These are phyloP conservation scores for Kwoniella bestiolae DNA, from an alignment of 768 basidiomycete genomes.

Conservation along the genomic window DNA sequence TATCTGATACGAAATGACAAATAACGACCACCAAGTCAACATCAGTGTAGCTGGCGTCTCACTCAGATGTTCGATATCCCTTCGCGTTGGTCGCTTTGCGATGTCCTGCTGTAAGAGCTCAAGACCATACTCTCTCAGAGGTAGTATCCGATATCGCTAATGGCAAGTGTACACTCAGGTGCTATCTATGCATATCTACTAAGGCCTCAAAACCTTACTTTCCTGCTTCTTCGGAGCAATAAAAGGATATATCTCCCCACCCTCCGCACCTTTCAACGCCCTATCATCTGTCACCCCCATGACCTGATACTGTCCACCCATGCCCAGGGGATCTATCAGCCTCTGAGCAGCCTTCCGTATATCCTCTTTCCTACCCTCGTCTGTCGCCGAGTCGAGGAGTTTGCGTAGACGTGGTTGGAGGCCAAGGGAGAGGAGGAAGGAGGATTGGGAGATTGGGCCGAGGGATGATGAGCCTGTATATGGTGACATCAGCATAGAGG, in stretches of 20 bases:
- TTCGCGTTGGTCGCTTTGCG: no score
- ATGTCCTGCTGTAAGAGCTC: no score
- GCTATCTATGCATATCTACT: neutral
- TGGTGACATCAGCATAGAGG: constrained; percentile 5
- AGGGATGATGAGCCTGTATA: constrained; percentile 60
- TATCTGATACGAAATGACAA: neutral
- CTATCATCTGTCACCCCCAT: constrained; percentile 63
- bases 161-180: no score
- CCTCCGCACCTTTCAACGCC: neutral
- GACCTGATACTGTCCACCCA: constrained; percentile 87
- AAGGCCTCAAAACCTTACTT: constrained; percentile 18
- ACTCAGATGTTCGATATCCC: no score
- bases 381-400: constrained; percentile 64
- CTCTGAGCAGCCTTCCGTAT: constrained; percentile 69
- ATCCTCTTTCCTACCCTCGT: constrained; percentile 61
- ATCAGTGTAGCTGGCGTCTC: no score
- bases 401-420: constrained; percentile 68
- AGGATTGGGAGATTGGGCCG: constrained; percentile 74
- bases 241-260: constrained; percentile 23
- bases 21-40: no score
- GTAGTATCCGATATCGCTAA: no score
- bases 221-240: constrained; percentile 2
- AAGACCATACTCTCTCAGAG: no score
- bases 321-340: constrained; percentile 75
- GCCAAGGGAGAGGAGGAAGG: constrained; percentile 80